Evolutionary conservation across 768 basidiomycete genomes (phyloP), one percentile per base, ranked within the genome.

Genomic region (Nidularia pulvinata): DNA sequence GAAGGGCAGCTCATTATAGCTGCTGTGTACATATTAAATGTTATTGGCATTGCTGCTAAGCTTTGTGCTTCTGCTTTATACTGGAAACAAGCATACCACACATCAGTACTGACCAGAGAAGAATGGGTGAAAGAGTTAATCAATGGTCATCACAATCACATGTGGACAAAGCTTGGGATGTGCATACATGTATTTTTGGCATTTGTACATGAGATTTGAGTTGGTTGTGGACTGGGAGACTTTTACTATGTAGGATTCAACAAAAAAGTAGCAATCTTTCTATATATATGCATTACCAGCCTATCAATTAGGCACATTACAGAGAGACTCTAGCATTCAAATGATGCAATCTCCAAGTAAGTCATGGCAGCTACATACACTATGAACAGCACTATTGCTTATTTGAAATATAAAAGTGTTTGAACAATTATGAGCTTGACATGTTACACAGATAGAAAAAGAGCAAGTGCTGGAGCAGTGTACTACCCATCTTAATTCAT

Each of bases 291-390:
- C 33, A 51, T 63, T 19, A 69, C 57, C 2, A 59, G 59, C 1
- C 33, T 59, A 4, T 37, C 50, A 13, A 48, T 57, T 35, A n/a
- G 51, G 3, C 63, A 65, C 47, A 52, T 69, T 51, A 57, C 52
- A 9, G 64, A 70, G 48, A 34, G 55, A 4, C 68, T 70, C 50
- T 67, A 69, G 49, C 16, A 52, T 6, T 60, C 67, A 39, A 65
- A 65, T 50, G 63, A 59, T n/a, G 69, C 64, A 0, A 62, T 69
- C 13, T 65, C 63, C 7, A 47, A 50, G 68, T 68, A 54, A 36
- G 56, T 57, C 16, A 22, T 35, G n/a, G n/a, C n/a, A 9, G 7
- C 7, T 39, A 9, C 33, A 32, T 49, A 30, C 10, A 7, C 7
- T 48, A 48, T 9, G n/a, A 7, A 14, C 49, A 53, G 9, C 46